These are phyloP conservation scores for Inosperma sp. DNA, from an alignment of 768 basidiomycete species.

Conservation along the genomic window DNA sequence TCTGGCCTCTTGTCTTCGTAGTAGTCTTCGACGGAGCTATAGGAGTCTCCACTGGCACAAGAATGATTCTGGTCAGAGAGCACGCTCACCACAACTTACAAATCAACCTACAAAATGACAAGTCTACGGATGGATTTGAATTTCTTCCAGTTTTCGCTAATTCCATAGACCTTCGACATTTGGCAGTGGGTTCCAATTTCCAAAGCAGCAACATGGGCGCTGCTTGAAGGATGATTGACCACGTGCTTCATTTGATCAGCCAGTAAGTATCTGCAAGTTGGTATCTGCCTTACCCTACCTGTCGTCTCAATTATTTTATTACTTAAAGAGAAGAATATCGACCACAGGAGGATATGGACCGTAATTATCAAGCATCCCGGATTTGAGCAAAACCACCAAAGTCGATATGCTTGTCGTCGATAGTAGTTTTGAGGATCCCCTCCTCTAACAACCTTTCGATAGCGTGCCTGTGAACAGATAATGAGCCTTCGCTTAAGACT, in stretches of 20 bases:
- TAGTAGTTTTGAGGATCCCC: constrained; percentile 23
- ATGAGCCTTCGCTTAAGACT: constrained; percentile 54
- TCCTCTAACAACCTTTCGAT: constrained; percentile 22
- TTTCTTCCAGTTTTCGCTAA: constrained; percentile 38
- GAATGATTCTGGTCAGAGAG: neutral
- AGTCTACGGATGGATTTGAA: constrained; percentile 39
- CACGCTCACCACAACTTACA: neutral
- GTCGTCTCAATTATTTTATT: too few species aligned
- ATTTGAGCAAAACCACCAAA: neutral
- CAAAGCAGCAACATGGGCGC: too few species aligned
- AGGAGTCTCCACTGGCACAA: constrained; percentile 55
- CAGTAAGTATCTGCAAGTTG: too few species aligned
- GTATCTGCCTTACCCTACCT: too few species aligned
- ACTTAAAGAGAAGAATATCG: too few species aligned
- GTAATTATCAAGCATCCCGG: neutral
- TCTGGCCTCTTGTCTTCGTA: constrained; percentile 28
- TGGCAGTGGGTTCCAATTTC: neutral
- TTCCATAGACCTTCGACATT: neutral
- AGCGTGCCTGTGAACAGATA: constrained; percentile 16
- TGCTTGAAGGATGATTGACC: too few species aligned
- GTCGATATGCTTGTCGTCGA: constrained; percentile 26
- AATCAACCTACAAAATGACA: constrained; percentile 47
- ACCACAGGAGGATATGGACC: too few species aligned
- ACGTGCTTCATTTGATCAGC: too few species aligned
- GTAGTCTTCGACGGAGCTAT: constrained; percentile 39